A percentile compares a stretch with the other conserved stretches of the same genome.
phyloP scores from a whole-genome alignment of 164 flowering plant species.

The Santalum album region DNA sequence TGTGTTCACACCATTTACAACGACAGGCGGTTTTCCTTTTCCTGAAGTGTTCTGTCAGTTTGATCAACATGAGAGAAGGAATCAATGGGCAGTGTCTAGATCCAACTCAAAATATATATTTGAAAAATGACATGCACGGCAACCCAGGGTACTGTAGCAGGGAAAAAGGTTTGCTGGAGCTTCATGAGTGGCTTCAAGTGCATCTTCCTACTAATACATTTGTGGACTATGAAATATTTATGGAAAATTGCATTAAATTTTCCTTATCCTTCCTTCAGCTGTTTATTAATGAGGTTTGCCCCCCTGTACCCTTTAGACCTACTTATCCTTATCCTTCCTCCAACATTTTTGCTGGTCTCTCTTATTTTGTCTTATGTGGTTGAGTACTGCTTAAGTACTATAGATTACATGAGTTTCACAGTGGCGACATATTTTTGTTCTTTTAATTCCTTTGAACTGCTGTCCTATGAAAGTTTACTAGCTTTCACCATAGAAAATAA shows the following conservation, averaged over 20 bases:
- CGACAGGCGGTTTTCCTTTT: constrained; percentile 60
- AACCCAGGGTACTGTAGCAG: constrained; percentile 15
- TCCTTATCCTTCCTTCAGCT: constrained; percentile 53
- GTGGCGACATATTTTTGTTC: too few relatives aligned
- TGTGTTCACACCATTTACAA: constrained; percentile 40
- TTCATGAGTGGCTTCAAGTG: constrained; percentile 55
- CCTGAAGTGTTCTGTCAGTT: constrained; percentile 51
- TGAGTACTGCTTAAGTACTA: too few relatives aligned
- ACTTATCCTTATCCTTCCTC: too few relatives aligned
- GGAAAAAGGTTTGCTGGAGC: constrained; percentile 41
- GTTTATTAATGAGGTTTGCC: constrained; percentile 64
- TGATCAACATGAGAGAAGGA: constrained; percentile 27
- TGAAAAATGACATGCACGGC: constrained; percentile 7
- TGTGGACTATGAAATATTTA: constrained; percentile 17
- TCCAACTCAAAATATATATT: constrained; percentile 15
- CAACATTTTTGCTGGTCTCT: too few relatives aligned
- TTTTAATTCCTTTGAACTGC: too few relatives aligned
- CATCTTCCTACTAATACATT: constrained; percentile 34
- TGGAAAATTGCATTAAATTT: constrained; percentile 36
- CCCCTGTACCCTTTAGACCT: neutral
- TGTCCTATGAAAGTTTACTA: too few relatives aligned
- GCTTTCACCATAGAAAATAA: too few relatives aligned
- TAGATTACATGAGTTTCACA: too few relatives aligned
- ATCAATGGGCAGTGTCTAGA: constrained; percentile 21
- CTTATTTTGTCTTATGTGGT: too few relatives aligned